phyloP scores from a whole-genome alignment of 2,329 filamentous ascomycete genomes.

The Calonectria montana region DNA sequence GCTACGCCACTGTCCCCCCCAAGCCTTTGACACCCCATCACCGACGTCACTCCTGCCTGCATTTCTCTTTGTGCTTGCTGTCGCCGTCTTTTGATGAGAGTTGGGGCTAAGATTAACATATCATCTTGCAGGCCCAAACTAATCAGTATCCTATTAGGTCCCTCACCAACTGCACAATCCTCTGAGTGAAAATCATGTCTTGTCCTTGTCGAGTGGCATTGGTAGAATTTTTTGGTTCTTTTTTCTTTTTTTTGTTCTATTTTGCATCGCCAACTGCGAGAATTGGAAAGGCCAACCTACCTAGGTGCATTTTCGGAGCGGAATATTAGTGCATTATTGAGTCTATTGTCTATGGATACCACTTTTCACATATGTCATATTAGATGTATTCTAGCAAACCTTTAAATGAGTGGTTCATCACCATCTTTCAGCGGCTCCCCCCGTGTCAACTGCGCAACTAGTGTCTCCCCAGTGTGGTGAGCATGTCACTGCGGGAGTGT shows the following conservation, averaged over 20 bases:
- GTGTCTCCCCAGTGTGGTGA: conserved; percentile 46
- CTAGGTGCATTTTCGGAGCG: conserved; percentile 21
- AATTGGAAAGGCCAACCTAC: conserved; percentile 14
- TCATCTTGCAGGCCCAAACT: conserved; percentile 41
- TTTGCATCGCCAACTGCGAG: conserved; percentile 10
- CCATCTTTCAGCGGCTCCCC: conserved; percentile 36
- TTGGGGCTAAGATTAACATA: conserved; percentile 33
- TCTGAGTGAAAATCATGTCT: conserved; percentile 39
- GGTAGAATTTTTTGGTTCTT: conserved; percentile 28
- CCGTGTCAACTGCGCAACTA: conserved; percentile 46
- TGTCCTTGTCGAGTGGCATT: conserved; percentile 29
- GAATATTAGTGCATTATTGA: conserved; percentile 21
- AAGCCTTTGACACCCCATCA: background rate
- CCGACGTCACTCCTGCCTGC: background rate
- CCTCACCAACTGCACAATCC: conserved; percentile 45
- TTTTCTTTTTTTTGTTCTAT: background rate
- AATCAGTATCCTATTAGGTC: conserved; percentile 44
- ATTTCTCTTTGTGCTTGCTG: background rate
- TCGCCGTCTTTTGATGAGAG: conserved; percentile 24
- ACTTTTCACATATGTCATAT: conserved; percentile 21
- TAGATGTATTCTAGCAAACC: conserved; percentile 26
- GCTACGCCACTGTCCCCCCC: background rate
- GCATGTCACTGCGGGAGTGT: conserved; percentile 14
- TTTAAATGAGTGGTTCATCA: conserved; percentile 15
- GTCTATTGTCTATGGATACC: conserved; percentile 32